Percentiles rank a stretch among this genome's conserved stretches.
These are phyloP conservation scores for Phycomyces blakesleeanus DNA, from an alignment of 192 early-diverging fungal genomes.

Conservation along the genomic window DNA sequence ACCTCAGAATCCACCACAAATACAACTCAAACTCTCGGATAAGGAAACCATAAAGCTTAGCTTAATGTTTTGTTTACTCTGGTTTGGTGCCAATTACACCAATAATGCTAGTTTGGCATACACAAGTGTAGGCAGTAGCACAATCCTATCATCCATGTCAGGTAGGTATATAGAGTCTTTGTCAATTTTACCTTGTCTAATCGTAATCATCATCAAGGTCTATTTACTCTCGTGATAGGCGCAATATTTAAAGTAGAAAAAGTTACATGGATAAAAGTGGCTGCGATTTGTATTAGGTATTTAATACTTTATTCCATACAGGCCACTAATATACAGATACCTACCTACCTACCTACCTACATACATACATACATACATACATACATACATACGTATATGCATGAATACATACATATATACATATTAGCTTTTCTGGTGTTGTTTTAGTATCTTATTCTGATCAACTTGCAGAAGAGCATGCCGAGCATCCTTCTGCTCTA, in stretches of 20 bases:
- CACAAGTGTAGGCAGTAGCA: slow-evolving; percentile 69
- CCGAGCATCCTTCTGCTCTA: slow-evolving; percentile 20
- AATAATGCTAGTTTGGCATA: slow-evolving; percentile 72
- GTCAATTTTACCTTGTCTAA: no score
- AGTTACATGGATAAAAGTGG: slow-evolving; percentile 49
- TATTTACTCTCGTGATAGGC: slow-evolving; percentile 73
- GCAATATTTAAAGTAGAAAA: slow-evolving; percentile 55
- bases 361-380: no score
- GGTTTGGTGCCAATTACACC: slow-evolving; percentile 75
- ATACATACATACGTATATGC: no score
- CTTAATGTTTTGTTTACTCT: slow-evolving; percentile 66
- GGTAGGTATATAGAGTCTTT: no score
- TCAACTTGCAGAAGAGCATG: slow-evolving; percentile 24
- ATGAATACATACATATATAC: not conserved
- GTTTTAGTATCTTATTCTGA: slow-evolving; percentile 53
- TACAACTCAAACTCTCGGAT: slow-evolving; percentile 8
- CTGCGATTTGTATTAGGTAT: slow-evolving; percentile 55
- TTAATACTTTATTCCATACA: no score
- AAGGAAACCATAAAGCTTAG: slow-evolving; percentile 57
- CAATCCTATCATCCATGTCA: slow-evolving; percentile 72
- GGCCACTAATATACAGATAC: no score
- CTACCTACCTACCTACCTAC: no score
- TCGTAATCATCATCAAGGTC: slow-evolving; percentile 26
- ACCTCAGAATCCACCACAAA: not conserved
- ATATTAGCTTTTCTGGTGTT: slow-evolving; percentile 57